Evolutionary conservation across 2,329 filamentous ascomycete species (phyloP), one percentile per base, ranked within the genome.

Genomic region (Claviceps digitariae): DNA sequence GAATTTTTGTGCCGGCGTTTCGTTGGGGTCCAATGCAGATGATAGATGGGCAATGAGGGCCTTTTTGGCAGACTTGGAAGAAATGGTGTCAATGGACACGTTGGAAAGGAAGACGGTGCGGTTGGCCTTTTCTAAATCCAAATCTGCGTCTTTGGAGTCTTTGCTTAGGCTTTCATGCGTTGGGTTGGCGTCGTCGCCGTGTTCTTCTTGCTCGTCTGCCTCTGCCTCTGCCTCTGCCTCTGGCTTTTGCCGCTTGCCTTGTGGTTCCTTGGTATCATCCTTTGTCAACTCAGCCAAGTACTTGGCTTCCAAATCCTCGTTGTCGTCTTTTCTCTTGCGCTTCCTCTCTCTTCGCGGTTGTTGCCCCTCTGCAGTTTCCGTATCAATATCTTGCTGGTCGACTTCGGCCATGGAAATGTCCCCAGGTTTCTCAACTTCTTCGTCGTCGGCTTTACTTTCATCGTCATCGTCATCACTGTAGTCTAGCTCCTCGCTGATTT

Each of bases 71-170:
- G 82, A 70, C 64, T 94, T 94, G 29, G 86, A 90, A 49, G 82
- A 86, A 62, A 97, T 88, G 44, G 88, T 89, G 51, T 84, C 75
- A 23, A 79, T 84, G 15, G 90, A 90, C 47, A 98, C 88, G 63
- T 98, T 98, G 63, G 87, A 86, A 13, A 98, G 74, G 70, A 97
- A 98, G 44, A 97, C 82, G 7, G 93, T 98, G 54, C 93, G 86
- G 54, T 81, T 80, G 9, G 91, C 87, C 72, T 95, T 95, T 54
- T 94, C 87, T 6, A 56, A 23, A 25, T 56, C 52, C 2, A 94
- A 62, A 58, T 94, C 87, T 67, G 75, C 81, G 69, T 94, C 87
- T 67, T 75, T 82, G 69, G 72, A 77, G 66, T 70, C 69, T 52
- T 70, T 74, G 58, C 66, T 67, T 41, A 79, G 72, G 53, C 76